Conservation (phyloP, 208 protist species). For the Cochliopodium minus region DNA sequence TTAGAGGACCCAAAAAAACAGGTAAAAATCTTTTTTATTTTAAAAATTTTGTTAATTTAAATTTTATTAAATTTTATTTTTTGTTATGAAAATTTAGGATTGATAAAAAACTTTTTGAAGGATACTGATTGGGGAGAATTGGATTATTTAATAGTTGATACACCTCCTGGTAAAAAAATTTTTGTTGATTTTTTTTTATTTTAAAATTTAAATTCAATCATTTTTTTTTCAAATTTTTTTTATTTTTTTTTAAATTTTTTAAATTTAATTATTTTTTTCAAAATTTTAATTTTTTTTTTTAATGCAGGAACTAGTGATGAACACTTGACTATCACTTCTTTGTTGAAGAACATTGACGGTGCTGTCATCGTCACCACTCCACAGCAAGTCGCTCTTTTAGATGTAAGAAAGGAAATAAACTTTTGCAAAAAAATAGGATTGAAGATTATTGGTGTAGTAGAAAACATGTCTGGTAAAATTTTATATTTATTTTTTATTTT, state of each 20-base stretch:
- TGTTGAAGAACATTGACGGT: slow-evolving; percentile 50
- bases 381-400: slow-evolving; percentile 86
- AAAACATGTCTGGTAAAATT: slow-evolving; percentile 97
- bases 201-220: slow-evolving; percentile 5
- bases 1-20: slow-evolving; percentile 71
- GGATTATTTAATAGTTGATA: slow-evolving; percentile 72
- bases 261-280: no score
- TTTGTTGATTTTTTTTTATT: neutral
- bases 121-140: slow-evolving; percentile 62
- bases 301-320: slow-evolving; percentile 66
- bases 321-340: slow-evolving; percentile 60
- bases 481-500: no score
- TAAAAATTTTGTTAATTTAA: neutral
- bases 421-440: slow-evolving; percentile 93
- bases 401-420: slow-evolving; percentile 93
- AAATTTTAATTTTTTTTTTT: neutral
- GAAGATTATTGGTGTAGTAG: slow-evolving; percentile 88
- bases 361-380: slow-evolving; percentile 88
- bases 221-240: no score
- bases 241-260: neutral
- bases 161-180: slow-evolving; percentile 38
- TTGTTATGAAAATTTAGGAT: slow-evolving; percentile 31
- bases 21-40: slow-evolving; percentile 4
- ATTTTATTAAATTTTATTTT: no score
- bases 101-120: slow-evolving; percentile 71